These are phyloP conservation scores for Eleusine coracana DNA, from an alignment of 176 grass and related monocot genomes.

Conservation along the genomic window DNA sequence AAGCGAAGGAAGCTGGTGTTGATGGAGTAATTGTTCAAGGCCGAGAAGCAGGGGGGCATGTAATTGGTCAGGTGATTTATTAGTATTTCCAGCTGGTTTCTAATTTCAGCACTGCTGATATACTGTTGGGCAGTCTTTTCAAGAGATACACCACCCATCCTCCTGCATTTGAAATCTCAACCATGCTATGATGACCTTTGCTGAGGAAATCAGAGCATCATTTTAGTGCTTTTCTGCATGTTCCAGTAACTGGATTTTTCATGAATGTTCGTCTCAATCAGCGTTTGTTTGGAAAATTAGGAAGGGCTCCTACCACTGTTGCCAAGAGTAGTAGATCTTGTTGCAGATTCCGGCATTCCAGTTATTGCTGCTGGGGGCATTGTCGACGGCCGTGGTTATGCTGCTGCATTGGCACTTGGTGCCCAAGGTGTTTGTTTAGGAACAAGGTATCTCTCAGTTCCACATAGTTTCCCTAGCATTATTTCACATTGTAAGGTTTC, in stretches of 20 bases:
- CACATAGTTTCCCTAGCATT: background rate
- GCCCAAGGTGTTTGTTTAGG: slow-evolving; percentile 85
- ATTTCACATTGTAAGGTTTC: background rate
- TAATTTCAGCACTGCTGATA: slow-evolving; percentile 2
- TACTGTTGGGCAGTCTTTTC: background rate
- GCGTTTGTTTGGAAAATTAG: slow-evolving; percentile 46
- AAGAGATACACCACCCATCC: background rate
- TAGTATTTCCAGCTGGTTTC: slow-evolving; percentile 10
- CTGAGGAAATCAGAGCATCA: background rate
- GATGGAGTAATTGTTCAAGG: slow-evolving; percentile 96
- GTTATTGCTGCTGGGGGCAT: slow-evolving; percentile 83
- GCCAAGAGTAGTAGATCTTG: slow-evolving; percentile 77
- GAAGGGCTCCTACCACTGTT: slow-evolving; percentile 74
- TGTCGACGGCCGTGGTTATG: slow-evolving; percentile 87
- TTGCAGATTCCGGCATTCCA: slow-evolving; percentile 54
- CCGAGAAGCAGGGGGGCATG: slow-evolving; percentile 83
- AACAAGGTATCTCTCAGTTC: slow-evolving; percentile 62
- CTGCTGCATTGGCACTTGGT: slow-evolving; percentile 76
- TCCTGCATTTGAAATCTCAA: slow-evolving; percentile 26
- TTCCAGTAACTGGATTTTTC: slow-evolving; percentile 12
- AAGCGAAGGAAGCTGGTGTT: slow-evolving; percentile 87
- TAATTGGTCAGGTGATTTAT: slow-evolving; percentile 74
- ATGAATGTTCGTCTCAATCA: slow-evolving; percentile 21
- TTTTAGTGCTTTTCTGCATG: background rate
- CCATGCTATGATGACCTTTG: background rate